A percentile compares a stretch with the other conserved stretches of the same genome.
These are phyloP conservation scores for Botryotinia globosa DNA, from an alignment of 2,329 filamentous ascomycete genomes.

Conservation along the genomic window DNA sequence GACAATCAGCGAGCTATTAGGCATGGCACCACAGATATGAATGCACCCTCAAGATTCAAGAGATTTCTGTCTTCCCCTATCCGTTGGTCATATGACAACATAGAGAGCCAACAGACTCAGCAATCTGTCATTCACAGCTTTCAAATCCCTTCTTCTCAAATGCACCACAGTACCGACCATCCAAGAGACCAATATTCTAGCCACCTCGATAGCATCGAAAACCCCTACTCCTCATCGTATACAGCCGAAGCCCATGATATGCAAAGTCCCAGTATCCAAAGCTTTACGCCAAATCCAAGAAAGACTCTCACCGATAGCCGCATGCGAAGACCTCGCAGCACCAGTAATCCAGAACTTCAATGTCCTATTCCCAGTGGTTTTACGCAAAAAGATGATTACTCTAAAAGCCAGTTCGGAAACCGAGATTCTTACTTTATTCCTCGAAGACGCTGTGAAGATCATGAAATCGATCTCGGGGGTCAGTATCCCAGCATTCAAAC, in stretches of 20 bases:
- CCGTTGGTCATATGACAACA: background rate
- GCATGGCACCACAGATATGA: background rate
- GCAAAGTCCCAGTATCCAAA: background rate
- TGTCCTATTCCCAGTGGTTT: background rate
- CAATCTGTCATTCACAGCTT: background rate
- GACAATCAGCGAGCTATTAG: background rate
- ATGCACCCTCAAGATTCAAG: background rate
- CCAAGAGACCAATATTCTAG: no score
- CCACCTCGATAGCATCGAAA: background rate
- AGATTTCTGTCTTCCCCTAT: background rate
- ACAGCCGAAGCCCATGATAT: background rate
- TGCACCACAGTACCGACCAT: background rate
- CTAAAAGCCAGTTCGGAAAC: background rate
- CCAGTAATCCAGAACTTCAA: background rate
- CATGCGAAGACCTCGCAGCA: no score
- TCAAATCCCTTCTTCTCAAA: background rate
- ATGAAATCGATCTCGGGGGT: background rate
- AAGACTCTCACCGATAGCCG: accelerated
- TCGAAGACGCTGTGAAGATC: background rate
- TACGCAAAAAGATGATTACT: background rate
- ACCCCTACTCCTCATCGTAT: accelerated
- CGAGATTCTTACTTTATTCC: background rate
- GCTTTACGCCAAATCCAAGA: background rate
- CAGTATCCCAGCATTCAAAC: background rate
- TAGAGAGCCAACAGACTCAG: background rate